These are phyloP conservation scores for Scenedesmus sp. DNA, from an alignment of 163 green algal genomes.

Conservation along the genomic window DNA sequence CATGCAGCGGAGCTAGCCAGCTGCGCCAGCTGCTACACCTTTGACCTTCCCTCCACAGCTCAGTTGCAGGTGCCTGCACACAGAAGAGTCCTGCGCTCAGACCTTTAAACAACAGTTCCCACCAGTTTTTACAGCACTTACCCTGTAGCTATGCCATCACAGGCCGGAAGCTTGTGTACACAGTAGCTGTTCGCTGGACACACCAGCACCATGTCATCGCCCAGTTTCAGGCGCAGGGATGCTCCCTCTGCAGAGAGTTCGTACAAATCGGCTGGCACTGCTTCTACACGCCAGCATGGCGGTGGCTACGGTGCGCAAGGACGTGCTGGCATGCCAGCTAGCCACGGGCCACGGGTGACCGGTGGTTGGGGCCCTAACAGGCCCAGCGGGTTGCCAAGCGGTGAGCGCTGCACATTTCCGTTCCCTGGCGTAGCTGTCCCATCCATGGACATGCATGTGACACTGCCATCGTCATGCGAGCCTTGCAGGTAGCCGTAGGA, in stretches of 20 bases:
- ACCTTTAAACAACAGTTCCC: no score
- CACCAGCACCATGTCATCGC: neutral
- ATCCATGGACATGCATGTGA: neutral
- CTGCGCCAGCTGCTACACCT: neutral
- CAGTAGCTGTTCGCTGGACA: neutral
- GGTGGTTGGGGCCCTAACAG: constrained; percentile 19
- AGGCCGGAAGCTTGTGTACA: neutral
- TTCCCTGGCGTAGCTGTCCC: no score
- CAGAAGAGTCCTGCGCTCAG: neutral
- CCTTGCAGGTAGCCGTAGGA: constrained; percentile 23
- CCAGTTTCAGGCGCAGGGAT: neutral
- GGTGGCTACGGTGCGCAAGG: neutral
- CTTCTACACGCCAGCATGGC: neutral
- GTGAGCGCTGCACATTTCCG: neutral
- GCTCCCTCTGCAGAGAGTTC: constrained; percentile 23
- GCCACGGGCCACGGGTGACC: neutral
- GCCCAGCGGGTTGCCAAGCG: neutral
- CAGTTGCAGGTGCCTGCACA: neutral
- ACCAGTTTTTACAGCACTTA: neutral
- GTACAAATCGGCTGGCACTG: neutral
- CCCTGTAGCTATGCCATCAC: neutral
- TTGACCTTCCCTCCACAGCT: neutral
- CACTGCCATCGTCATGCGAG: neutral
- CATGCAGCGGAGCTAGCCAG: neutral
- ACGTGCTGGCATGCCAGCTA: constrained; percentile 4